Conservation (phyloP, 441 rosid genomes). For the Omphalea diandra region DNA sequence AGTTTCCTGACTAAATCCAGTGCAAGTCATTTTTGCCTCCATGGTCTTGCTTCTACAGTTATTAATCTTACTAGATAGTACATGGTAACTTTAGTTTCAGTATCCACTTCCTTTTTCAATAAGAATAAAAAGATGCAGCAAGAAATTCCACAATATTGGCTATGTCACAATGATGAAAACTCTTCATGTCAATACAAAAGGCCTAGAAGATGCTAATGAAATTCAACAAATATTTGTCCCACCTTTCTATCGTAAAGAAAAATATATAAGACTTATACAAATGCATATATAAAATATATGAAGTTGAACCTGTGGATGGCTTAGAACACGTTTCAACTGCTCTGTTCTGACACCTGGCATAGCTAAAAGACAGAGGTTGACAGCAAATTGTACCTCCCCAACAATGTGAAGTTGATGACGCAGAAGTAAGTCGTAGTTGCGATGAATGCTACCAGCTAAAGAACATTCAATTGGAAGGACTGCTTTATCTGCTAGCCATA, state of each 20-base stretch:
- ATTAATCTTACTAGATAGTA: neutral
- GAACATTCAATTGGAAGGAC: conserved; percentile 59
- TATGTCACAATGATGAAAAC: neutral
- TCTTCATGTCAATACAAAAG: neutral
- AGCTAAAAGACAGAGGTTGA: conserved; percentile 50
- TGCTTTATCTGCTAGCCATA: conserved; percentile 52
- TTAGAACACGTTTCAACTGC: conserved; percentile 48
- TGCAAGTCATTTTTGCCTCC: neutral
- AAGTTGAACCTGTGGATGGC: conserved; percentile 54
- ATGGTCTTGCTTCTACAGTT: neutral
- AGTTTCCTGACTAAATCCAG: neutral
- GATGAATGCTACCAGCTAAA: conserved; percentile 54
- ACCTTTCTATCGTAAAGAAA: neutral
- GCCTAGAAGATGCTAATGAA: neutral
- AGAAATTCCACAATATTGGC: neutral
- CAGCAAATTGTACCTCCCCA: conserved; percentile 50
- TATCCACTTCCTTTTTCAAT: neutral
- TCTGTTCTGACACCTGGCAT: conserved; percentile 50
- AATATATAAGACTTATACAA: neutral
- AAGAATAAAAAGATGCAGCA: neutral
- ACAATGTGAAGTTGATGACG: conserved; percentile 65
- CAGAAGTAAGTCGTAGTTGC: conserved; percentile 58
- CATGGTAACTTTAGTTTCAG: neutral
- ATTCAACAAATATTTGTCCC: neutral
- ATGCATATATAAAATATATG: neutral